Evolutionary conservation across 768 basidiomycete genomes (phyloP), one percentile per base, ranked within the genome.

Genomic region (Phylloporus arenicola): DNA sequence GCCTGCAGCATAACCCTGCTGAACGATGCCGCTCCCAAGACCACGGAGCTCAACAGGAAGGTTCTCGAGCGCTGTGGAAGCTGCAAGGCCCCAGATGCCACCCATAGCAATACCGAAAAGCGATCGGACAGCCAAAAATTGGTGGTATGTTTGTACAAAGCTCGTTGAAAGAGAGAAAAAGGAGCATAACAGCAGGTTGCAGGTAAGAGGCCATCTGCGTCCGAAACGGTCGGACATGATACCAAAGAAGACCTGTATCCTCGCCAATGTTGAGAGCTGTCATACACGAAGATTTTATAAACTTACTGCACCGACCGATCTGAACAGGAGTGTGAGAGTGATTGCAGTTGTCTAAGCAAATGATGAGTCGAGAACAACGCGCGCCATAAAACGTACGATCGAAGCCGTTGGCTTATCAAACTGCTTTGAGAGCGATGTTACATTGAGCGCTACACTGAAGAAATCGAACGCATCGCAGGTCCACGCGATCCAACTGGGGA

Each of bases 1-100:
- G 3, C 94, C 93, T 9, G 84, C 76, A 0, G 91, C 88, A 60
- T 95, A 95, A n/a, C 92, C 94, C 64, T 94, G 84, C 58, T 97
- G 94, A 12, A 98, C 66, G 47, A 96, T 74, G 11, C 95, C 94
- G 30, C 82, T 85, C 4, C 83, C 84, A 6, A 96, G 72, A 30
- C 95, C 95, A 64, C 94, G 87, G 25, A 83, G 81, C 59, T 90
- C 87, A n/a, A 88, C 83, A 0, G 93, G 93, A 14, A 95, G 77
- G 63, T 92, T 93, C 64, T 97, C 93, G 35, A 95, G 83, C 0
- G 88, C 83, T 1, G 88, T 92, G 0, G 89, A 78, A 1, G 88
- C 75, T 0, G 91, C 82, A 34, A 92, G 72, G 27, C 92, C 91
- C 91, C 93, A 95, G 40, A 95, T 77, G 0, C 88, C 90, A 40